Evolutionary conservation across 148 eudicot species (phyloP), one percentile per base, ranked within the genome.

Genomic region (Camellia sinensis): DNA sequence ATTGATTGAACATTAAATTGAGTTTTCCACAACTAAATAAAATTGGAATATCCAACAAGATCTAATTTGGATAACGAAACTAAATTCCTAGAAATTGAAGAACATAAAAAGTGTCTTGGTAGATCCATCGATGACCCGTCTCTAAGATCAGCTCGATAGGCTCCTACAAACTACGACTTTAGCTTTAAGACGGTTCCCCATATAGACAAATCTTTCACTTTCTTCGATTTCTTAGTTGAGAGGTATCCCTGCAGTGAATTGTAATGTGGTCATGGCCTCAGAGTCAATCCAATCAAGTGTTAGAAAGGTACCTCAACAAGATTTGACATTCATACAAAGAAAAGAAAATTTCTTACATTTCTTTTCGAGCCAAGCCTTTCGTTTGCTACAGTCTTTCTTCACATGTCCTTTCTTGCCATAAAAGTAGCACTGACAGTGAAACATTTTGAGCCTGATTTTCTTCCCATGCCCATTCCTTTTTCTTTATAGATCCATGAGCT

Each of bases 371-470:
- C 40, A 63, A 63, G n/a, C n/a, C n/a, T n/a, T n/a, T n/a, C n/a
- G n/a, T n/a, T n/a, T n/a, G n/a, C n/a, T n/a, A n/a, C n/a, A 63
- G 67, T 63, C 67, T 19, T 63, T 63, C 67, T 63, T 63, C 67
- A 63, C 40, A 63, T 63, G 67, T 63, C 67, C 67, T 19, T 63
- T 63, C 29, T 63, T 63, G 67, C 67, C 29, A 63, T 7, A 63
- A 21, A 63, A 21, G 29, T 57, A 8, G 15, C 61, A 57, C 15
- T 57, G 61, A 57, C 61, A 57, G 61, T 57, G 61, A 57, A 57
- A 57, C 61, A n/a, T n/a, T n/a, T n/a, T n/a, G n/a, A n/a, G n/a
- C n/a, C n/a, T n/a, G n/a, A n/a, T n/a, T n/a, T n/a, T n/a, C n/a
- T n/a, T n/a, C n/a, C n/a, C n/a, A n/a, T n/a, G n/a, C n/a, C n/a